These are phyloP conservation scores for Globisporangium heterothallicum DNA, from an alignment of 352 stramenopile genomes.

Conservation along the genomic window DNA sequence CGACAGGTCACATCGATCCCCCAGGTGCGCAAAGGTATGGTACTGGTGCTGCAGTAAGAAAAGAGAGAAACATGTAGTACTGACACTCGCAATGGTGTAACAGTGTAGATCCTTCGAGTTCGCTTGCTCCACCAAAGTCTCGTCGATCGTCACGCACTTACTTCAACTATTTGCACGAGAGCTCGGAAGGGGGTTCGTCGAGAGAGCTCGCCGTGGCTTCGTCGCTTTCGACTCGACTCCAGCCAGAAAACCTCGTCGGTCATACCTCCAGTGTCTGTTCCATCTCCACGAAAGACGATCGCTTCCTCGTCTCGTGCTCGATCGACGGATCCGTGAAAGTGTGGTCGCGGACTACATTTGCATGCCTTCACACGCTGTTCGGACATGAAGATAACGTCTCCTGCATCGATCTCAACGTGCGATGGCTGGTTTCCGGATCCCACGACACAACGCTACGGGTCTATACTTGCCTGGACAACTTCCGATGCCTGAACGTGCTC, in stretches of 20 bases:
- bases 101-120: too few species aligned
- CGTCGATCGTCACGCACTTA: conserved; percentile 6
- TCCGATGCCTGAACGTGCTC: conserved; percentile 37
- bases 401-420: conserved; percentile 35
- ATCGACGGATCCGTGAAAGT: conserved; percentile 68
- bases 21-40: background rate
- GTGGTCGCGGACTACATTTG: conserved; percentile 48
- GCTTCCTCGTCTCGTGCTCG: conserved; percentile 57
- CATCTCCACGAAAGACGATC: conserved; percentile 43
- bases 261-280: conserved; percentile 58
- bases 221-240: conserved; percentile 11
- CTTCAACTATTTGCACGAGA: background rate
- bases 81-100: too few species aligned
- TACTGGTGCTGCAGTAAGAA: too few species aligned
- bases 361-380: conserved; percentile 59
- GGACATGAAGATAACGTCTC: conserved; percentile 63
- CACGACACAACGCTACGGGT: conserved; percentile 59
- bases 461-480: conserved; percentile 33
- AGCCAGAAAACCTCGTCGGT: conserved; percentile 44
- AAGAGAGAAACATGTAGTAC: too few species aligned
- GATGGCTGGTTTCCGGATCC: conserved; percentile 65
- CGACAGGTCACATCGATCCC: background rate
- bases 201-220: background rate
- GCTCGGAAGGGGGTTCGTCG: too few species aligned
- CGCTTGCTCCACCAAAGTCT: conserved; percentile 8